Base-by-base conservation (phyloP, 2,329 filamentous ascomycete species). In the Trichoderma harzianum region DNA sequence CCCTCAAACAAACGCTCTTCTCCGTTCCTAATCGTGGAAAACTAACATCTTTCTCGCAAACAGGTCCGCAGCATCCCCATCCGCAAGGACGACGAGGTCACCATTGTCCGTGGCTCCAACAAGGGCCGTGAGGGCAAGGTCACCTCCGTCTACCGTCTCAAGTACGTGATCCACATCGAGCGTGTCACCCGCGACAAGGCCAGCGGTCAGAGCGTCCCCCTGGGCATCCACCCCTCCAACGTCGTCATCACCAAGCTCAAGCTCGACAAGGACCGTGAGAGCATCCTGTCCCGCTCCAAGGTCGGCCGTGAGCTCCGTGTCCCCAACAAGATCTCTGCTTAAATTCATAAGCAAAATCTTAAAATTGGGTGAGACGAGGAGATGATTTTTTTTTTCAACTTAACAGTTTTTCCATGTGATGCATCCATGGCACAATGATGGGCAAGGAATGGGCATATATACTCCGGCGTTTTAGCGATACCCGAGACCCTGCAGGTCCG, bases 61-160 rank as follows among this genome's bases (percentile, higher is more conserved):
- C 76, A 97, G 93, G 94, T 97, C 85, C 94, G 94, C 88, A 91
- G 91, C 85, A 97, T 98, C 84, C 96, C 95, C 83, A 90, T 98
- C 88, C 94, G 95, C 88, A 97, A 97, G 88, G 95, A 97, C 83
- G 93, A 97, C 86, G 94, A 97, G 87, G 94, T 98, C 83, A 89
- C 88, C 83, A 92, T 99, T 81, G 92, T 95, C 83, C 95, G 96
- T 79, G 96, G 96, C 81, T 87, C 88, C 86, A 93, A 97, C 90
- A 98, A 98, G 90, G 96, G 95, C 83, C 94, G 94, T 82, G 95
- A 98, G 89, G 96, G 96, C 89, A 98, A 98, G 90, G 89, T 99
- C 87, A 95, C 92, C 81, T 94, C 93, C 81, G 95, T 98, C 84
- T 99, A 97, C 92, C 94, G 94, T 85, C 92, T 97, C 82, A 98